phyloP scores from a whole-genome alignment of 331 rosid species.

The Cydonia oblonga region DNA sequence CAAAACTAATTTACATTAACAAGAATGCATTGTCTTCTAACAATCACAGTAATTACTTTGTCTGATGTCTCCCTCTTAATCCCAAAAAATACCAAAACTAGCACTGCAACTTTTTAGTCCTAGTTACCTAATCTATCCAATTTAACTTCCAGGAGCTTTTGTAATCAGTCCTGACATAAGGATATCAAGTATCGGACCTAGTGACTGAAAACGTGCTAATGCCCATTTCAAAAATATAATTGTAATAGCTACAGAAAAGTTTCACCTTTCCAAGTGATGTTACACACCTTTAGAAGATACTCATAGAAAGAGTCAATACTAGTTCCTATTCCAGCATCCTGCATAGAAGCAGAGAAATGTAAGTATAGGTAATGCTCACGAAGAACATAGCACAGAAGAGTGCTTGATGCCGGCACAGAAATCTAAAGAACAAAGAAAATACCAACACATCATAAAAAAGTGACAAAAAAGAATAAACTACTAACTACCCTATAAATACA shows the following conservation, averaged over 20 bases:
- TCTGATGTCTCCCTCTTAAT: background rate
- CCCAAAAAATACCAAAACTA: background rate
- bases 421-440: background rate
- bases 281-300: conserved; percentile 84
- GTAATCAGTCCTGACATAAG: background rate
- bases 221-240: background rate
- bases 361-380: background rate
- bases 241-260: conserved; percentile 1
- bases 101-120: background rate
- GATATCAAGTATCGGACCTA: background rate
- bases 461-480: background rate
- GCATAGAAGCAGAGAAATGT: conserved; percentile 27
- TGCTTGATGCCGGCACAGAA: background rate
- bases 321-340: conserved; percentile 99
- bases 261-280: conserved; percentile 15
- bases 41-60: background rate
- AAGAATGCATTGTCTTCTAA: background rate
- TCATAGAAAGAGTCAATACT: conserved; percentile 97
- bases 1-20: background rate
- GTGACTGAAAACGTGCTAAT: background rate
- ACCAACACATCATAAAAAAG: background rate
- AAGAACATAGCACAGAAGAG: background rate
- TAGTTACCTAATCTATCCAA: background rate
- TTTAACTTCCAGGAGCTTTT: background rate
- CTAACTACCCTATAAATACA: background rate